These are phyloP conservation scores for Porphyrellus cyaneotinctus DNA, from an alignment of 768 basidiomycete genomes.

Conservation along the genomic window DNA sequence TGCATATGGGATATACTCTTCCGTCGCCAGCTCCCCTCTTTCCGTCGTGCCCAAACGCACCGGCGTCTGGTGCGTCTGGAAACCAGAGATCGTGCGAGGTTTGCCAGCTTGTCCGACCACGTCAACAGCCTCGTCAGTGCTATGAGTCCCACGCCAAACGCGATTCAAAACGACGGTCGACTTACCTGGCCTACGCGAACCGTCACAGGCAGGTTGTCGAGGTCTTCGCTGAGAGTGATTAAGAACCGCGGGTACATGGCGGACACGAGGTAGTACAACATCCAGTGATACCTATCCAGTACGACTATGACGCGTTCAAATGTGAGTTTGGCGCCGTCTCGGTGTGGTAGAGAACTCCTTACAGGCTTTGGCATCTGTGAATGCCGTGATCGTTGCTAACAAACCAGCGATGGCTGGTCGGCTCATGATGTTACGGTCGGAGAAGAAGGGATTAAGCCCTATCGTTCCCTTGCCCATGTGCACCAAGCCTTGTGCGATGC, in stretches of 20 bases:
- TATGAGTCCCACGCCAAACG: conserved; percentile 1
- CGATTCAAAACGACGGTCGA: background rate
- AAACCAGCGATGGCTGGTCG: conserved; percentile 86
- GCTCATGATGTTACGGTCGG: conserved; percentile 86
- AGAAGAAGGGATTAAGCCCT: conserved; percentile 94
- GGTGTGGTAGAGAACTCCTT: conserved; percentile 35
- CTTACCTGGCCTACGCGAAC: conserved; percentile 90
- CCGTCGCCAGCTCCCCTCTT: conserved; percentile 92
- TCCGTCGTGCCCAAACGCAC: conserved; percentile 94
- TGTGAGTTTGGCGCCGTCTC: background rate
- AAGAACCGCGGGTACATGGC: conserved; percentile 99
- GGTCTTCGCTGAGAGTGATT: conserved; percentile 92
- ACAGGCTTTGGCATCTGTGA: conserved; percentile 94
- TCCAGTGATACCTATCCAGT: conserved; percentile 96
- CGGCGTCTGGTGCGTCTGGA: conserved; percentile 97
- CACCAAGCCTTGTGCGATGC: conserved; percentile 93
- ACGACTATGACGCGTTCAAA: conserved; percentile 55
- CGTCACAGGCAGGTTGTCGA: conserved; percentile 81
- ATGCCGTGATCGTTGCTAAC: conserved; percentile 82
- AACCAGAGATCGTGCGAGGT: conserved; percentile 91
- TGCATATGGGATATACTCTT: conserved; percentile 90
- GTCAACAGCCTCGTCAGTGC: conserved; percentile 70
- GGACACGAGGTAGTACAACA: conserved; percentile 92
- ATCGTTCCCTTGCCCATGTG: conserved; percentile 99
- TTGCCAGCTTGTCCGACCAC: conserved; percentile 98